Evolutionary conservation across 495 filamentous ascomycete species (phyloP).

Genomic region (Jackrogersella multiformis): DNA sequence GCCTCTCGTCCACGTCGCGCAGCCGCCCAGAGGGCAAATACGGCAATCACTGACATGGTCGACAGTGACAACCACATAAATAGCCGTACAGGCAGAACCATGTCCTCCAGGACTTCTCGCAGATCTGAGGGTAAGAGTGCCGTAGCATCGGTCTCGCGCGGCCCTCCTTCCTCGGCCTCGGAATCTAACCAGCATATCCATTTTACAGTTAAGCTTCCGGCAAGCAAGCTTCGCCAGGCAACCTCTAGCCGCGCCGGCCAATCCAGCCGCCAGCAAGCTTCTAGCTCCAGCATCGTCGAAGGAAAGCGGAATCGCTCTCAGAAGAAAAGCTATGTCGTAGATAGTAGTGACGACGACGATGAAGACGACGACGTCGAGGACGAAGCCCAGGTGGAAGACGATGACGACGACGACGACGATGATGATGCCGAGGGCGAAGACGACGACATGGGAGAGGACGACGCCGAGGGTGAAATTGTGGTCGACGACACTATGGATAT

Average conservation of each 20-base stretch:
- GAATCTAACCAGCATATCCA: conserved; percentile 71
- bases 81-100: conserved; percentile 50
- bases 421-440: conserved; percentile 55
- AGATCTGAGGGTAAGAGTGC: conserved; percentile 57
- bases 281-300: conserved; percentile 66
- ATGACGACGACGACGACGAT: conserved; percentile 58
- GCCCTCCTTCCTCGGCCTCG: conserved; percentile 62
- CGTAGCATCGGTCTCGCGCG: conserved; percentile 64
- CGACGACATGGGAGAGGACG: conserved; percentile 48
- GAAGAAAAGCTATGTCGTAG: conserved; percentile 74
- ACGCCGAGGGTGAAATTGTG: conserved; percentile 56
- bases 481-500: conserved; percentile 59
- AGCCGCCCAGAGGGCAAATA: conserved; percentile 58
- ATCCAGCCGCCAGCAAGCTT: conserved; percentile 42
- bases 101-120: conserved; percentile 60
- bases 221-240: conserved; percentile 82
- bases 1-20: conserved; percentile 56
- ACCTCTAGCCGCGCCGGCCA: conserved; percentile 58
- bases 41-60: conserved; percentile 62
- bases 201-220: conserved; percentile 85
- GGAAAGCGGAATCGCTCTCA: conserved; percentile 70
- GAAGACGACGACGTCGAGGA: conserved; percentile 56
- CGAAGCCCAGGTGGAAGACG: conserved; percentile 54
- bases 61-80: conserved; percentile 57
- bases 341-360: conserved; percentile 62